Percentiles rank a stretch among this genome's conserved stretches.
Conservation (phyloP, 2,329 filamentous ascomycete genomes). For the Aureobasidium sp. region DNA sequence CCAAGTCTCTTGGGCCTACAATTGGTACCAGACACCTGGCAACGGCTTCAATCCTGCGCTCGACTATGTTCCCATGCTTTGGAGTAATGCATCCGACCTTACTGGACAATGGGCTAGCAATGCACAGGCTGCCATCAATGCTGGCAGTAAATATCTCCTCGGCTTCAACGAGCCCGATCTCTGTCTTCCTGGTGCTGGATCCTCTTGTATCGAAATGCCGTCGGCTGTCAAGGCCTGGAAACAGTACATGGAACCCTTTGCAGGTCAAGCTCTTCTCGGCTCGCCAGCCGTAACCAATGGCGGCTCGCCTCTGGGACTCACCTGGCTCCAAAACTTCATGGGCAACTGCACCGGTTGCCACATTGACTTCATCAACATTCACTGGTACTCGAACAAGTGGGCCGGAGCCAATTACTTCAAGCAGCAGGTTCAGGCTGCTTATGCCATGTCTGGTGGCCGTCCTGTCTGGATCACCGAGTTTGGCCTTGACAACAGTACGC, state of each 20-base stretch:
- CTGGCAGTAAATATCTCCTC: conserved; percentile 44
- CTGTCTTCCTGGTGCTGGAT: conserved; percentile 32
- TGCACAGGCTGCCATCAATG: conserved; percentile 19
- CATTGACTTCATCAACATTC: conserved; percentile 52
- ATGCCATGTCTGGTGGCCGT: conserved; percentile 14
- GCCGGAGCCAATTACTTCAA: conserved; percentile 26
- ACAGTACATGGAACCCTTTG: conserved; percentile 46
- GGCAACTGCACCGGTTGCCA: conserved; percentile 44
- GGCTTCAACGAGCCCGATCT: conserved; percentile 63
- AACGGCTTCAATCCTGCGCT: conserved; percentile 20
- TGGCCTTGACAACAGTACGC: conserved; percentile 35
- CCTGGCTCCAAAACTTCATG: conserved; percentile 48
- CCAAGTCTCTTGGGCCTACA: conserved; percentile 23
- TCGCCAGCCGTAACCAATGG: conserved; percentile 55
- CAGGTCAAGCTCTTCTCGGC: conserved; percentile 42
- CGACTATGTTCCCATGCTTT: conserved; percentile 22
- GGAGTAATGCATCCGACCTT: conserved; percentile 18
- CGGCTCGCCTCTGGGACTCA: conserved; percentile 37
- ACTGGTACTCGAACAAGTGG: conserved; percentile 47
- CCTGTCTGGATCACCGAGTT: conserved; percentile 50
- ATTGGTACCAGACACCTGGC: conserved; percentile 31
- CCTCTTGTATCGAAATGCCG: conserved; percentile 47
- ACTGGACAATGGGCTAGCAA: conserved; percentile 18
- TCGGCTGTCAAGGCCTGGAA: conserved; percentile 45
- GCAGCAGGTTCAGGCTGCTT: conserved; percentile 37